These are phyloP conservation scores for Papiliotrema fonsecae DNA, from an alignment of 1,284 basidiomycete genomes.

Conservation along the genomic window DNA sequence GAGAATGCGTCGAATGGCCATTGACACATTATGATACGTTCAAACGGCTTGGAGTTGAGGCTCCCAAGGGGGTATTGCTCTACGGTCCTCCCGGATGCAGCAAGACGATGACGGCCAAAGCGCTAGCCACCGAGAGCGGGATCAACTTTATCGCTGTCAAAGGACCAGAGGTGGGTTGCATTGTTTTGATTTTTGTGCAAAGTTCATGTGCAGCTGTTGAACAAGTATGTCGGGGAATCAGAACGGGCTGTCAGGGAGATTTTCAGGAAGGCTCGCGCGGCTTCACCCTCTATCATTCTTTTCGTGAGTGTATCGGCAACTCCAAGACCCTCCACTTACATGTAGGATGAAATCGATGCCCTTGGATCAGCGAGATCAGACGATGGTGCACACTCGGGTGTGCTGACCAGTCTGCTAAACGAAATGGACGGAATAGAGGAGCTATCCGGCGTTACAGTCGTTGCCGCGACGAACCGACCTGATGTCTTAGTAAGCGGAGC, in stretches of 20 bases:
- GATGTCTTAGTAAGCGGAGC: slow-evolving; percentile 69
- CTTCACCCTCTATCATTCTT: slow-evolving; percentile 91
- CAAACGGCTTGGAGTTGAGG: slow-evolving; percentile 74
- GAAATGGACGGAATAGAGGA: slow-evolving; percentile 99
- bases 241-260: slow-evolving; percentile 92
- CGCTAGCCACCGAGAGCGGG: slow-evolving; percentile 89
- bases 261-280: slow-evolving; percentile 89
- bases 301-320: slow-evolving; percentile 61
- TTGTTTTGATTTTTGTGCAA: not conserved
- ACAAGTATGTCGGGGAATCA: slow-evolving; percentile 96
- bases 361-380: slow-evolving; percentile 71
- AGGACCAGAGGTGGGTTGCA: slow-evolving; percentile 74
- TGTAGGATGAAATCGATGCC: slow-evolving; percentile 94
- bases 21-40: slow-evolving; percentile 80
- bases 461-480: slow-evolving; percentile 94
- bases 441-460: slow-evolving; percentile 82
- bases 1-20: slow-evolving; percentile 93
- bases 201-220: slow-evolving; percentile 62
- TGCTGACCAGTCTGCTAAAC: slow-evolving; percentile 87
- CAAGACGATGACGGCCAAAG: slow-evolving; percentile 91
- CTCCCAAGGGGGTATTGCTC: slow-evolving; percentile 84
- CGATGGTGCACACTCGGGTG: slow-evolving; percentile 66
- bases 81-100: slow-evolving; percentile 98
- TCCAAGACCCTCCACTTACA: not conserved
- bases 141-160: slow-evolving; percentile 98